Evolutionary conservation across 768 basidiomycete genomes (phyloP).

Genomic region (Psilocybe sp.): DNA sequence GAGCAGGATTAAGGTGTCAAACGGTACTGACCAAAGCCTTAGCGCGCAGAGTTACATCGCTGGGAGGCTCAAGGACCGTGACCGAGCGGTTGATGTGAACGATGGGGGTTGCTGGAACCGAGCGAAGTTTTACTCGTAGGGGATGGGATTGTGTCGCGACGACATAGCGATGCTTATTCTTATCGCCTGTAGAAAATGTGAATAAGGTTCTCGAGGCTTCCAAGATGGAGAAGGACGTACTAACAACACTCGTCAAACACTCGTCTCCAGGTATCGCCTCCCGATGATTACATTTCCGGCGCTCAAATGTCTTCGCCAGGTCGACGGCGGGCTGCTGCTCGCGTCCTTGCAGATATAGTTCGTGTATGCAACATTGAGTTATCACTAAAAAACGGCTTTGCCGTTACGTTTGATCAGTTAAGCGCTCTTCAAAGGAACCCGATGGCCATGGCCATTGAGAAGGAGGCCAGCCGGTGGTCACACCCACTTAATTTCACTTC

Average conservation of each 20-base stretch:
- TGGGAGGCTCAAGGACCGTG: conserved; percentile 90
- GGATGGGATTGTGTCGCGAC: conserved; percentile 79
- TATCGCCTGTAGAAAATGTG: conserved; percentile 46
- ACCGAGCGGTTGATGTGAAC: conserved; percentile 91
- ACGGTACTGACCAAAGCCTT: conserved; percentile 56
- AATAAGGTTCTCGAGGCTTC: background rate
- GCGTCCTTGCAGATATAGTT: conserved; percentile 83
- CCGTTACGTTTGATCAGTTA: conserved; percentile 30
- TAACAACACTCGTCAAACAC: conserved; percentile 79
- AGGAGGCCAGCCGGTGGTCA: background rate
- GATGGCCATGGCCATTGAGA: background rate
- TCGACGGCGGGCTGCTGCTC: conserved; percentile 74
- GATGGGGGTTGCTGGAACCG: conserved; percentile 82
- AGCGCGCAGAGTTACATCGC: conserved; percentile 65
- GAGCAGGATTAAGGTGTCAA: background rate
- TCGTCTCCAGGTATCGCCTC: conserved; percentile 84
- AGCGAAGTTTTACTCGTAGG: conserved; percentile 67
- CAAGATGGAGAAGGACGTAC: conserved; percentile 38
- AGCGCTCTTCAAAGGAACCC: no score
- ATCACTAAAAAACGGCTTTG: conserved; percentile 78
- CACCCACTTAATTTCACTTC: conserved; percentile 87
- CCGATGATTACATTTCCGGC: conserved; percentile 92
- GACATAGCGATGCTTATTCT: conserved; percentile 92
- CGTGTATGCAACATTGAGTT: conserved; percentile 95
- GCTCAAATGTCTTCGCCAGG: conserved; percentile 90